These are phyloP conservation scores for Perilla frutescens DNA, from an alignment of 257 asterid species.

Conservation along the genomic window DNA sequence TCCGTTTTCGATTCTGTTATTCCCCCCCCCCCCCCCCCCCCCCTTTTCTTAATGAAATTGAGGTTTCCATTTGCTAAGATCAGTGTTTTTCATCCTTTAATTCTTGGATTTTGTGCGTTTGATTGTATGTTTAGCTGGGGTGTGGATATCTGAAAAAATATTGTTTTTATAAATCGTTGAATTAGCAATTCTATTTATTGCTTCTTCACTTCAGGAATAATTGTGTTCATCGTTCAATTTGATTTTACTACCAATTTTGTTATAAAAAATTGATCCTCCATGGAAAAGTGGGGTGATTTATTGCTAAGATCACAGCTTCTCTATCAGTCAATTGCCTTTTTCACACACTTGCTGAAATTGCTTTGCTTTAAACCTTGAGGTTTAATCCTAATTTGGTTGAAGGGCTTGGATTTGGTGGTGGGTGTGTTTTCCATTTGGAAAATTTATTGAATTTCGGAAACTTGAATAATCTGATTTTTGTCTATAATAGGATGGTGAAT, in stretches of 20 bases:
- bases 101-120: constrained; percentile 7
- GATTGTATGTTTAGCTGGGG: background rate
- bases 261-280: constrained; percentile 1
- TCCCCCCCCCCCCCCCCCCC: no score
- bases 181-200: no score
- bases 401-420: constrained; percentile 9
- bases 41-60: no score
- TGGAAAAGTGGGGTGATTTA: constrained; percentile 7
- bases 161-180: no score
- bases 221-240: background rate
- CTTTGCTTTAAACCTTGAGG: no score
- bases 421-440: background rate
- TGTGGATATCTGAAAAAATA: no score
- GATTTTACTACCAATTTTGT: constrained; percentile 4
- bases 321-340: constrained; percentile 12
- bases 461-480: no score
- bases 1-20: constrained; percentile 10
- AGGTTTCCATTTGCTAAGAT: constrained; percentile 30
- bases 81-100: background rate
- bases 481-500: no score
- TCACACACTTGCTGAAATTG: background rate
- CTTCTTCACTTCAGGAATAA: no score
- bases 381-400: background rate
- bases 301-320: background rate
- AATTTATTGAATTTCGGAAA: background rate